Percentiles rank a stretch among this genome's conserved stretches.
phyloP scores from a whole-genome alignment of 2,329 filamentous ascomycete genomes.

The Aureobasidium pullulans region DNA sequence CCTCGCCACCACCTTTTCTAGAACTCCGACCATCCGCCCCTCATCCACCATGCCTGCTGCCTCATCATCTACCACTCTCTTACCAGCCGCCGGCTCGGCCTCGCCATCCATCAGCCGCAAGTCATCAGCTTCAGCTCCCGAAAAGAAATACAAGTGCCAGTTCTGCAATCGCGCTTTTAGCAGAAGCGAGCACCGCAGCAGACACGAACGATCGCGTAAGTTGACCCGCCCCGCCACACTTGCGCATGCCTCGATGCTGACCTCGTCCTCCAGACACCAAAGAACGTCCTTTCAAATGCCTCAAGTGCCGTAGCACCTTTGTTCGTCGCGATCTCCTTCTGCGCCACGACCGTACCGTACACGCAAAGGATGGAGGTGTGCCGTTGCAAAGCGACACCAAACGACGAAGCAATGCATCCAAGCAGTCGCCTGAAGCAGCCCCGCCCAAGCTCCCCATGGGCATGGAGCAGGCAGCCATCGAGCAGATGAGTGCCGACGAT shows the following conservation, averaged over 20 bases:
- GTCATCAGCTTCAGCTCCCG: constrained; percentile 58
- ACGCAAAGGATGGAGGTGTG: constrained; percentile 93
- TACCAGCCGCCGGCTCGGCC: constrained; percentile 53
- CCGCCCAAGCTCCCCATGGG: constrained; percentile 72
- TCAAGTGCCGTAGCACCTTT: constrained; percentile 97
- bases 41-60: constrained; percentile 56
- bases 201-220: constrained; percentile 97
- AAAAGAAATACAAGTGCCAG: constrained; percentile 99
- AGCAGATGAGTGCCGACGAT: constrained; percentile 89
- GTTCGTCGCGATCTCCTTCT: constrained; percentile 93
- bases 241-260: constrained; percentile 2
- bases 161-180: constrained; percentile 98
- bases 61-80: constrained; percentile 54
- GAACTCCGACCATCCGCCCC: not conserved
- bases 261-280: constrained; percentile 68
- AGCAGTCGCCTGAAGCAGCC: constrained; percentile 54
- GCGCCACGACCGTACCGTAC: constrained; percentile 94
- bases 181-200: constrained; percentile 90
- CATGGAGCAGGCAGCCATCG: constrained; percentile 77
- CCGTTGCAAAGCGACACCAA: constrained; percentile 93
- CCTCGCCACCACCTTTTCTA: constrained; percentile 11
- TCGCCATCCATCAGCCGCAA: constrained; percentile 70
- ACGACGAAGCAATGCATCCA: constrained; percentile 53
- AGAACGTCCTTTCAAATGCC: constrained; percentile 96
- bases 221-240: constrained; percentile 29